Evolutionary conservation across 2,329 filamentous ascomycete species (phyloP).

Genomic region (Pezicula radicicola): DNA sequence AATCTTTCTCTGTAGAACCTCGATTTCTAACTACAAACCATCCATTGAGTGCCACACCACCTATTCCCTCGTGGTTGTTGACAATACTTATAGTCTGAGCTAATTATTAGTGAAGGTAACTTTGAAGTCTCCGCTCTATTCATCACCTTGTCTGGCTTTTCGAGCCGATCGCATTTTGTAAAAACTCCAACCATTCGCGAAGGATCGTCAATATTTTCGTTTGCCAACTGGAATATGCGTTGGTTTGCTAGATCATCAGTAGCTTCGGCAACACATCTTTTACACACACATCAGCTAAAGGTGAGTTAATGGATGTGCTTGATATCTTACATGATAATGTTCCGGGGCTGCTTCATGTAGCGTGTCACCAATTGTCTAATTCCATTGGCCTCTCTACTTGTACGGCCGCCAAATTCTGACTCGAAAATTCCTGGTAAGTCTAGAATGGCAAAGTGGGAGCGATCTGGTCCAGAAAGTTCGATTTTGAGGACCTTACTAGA

Average conservation of each 20-base stretch:
- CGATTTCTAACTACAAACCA: constrained; percentile 37
- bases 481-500: constrained; percentile 34
- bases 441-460: constrained; percentile 34
- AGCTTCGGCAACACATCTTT: constrained; percentile 32
- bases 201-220: constrained; percentile 23
- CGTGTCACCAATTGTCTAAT: constrained; percentile 30
- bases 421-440: constrained; percentile 34
- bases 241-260: constrained; percentile 29
- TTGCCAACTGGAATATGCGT: constrained; percentile 26
- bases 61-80: constrained; percentile 10
- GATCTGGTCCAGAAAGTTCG: constrained; percentile 33
- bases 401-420: constrained; percentile 20
- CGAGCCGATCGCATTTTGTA: constrained; percentile 34
- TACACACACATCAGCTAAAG: neutral
- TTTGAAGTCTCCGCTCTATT: neutral
- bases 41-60: constrained; percentile 12
- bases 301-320: neutral
- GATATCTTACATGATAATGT: constrained; percentile 36
- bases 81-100: constrained; percentile 10
- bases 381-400: constrained; percentile 25
- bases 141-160: constrained; percentile 13
- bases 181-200: constrained; percentile 33
- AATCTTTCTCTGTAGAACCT: constrained; percentile 14
- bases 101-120: neutral
- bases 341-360: constrained; percentile 33